Evolutionary conservation across 31 red algal species (phyloP).

Genomic region (Odonthalia washingtoniensis): DNA sequence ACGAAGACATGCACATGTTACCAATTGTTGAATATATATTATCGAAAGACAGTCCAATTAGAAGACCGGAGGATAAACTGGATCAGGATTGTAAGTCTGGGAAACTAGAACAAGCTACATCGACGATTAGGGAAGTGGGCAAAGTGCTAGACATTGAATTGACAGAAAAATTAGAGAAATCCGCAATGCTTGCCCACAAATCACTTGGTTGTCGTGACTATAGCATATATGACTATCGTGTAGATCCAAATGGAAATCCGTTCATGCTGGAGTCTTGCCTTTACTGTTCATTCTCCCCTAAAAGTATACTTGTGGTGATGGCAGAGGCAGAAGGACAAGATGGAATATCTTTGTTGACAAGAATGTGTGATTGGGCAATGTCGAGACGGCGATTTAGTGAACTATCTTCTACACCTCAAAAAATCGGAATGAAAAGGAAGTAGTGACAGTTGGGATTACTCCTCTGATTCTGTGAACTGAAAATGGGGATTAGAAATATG

Average conservation of each 20-base stretch:
- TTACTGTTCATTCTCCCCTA: constrained; percentile 76
- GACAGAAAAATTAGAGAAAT: constrained; percentile 45
- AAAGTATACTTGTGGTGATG: constrained; percentile 71
- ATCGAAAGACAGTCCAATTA: constrained; percentile 48
- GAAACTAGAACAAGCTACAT: neutral
- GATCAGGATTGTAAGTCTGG: neutral
- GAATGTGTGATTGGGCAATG: no score
- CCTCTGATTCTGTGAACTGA: no score
- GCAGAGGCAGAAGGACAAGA: constrained; percentile 22
- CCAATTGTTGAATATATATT: constrained; percentile 77
- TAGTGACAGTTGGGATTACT: no score
- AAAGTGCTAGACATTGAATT: constrained; percentile 55
- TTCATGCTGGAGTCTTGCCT: constrained; percentile 79
- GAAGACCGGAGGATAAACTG: constrained; percentile 51
- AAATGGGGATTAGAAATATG: no score
- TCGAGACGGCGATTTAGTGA: no score
- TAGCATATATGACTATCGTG: constrained; percentile 76
- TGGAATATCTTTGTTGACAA: no score
- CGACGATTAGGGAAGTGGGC: neutral
- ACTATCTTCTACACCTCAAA: no score
- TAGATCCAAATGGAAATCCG: constrained; percentile 61
- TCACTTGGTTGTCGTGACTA: constrained; percentile 76
- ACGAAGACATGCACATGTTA: constrained; percentile 64
- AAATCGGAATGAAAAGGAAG: no score
- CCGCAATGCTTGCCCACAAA: constrained; percentile 49